Percentiles rank a stretch among this genome's conserved stretches.
Conservation (phyloP, 257 asterid genomes). For the Capsicum chinense region DNA sequence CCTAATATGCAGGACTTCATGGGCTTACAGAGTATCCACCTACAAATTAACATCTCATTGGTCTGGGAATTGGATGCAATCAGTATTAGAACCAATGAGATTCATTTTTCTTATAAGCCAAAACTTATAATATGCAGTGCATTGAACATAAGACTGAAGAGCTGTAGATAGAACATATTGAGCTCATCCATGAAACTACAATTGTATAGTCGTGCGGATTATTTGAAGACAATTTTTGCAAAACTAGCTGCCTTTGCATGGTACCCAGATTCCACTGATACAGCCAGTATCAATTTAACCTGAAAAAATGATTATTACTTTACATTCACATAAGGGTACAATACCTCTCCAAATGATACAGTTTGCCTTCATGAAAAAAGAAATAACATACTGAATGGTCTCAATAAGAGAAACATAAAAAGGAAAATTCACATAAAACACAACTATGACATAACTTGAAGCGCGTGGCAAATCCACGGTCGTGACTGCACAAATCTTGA, state of each 20-base stretch:
- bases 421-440: slow-evolving; percentile 22
- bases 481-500: not conserved
- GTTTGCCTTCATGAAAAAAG: slow-evolving; percentile 8
- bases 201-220: slow-evolving; percentile 1
- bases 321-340: slow-evolving; percentile 17
- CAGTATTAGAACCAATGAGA: not conserved
- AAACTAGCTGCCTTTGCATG: not conserved
- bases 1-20: not conserved
- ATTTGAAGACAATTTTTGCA: not conserved
- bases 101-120: not conserved
- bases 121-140: not conserved
- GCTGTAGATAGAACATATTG: not conserved
- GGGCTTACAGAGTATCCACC: not conserved
- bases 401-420: not conserved
- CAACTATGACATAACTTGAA: slow-evolving; percentile 18
- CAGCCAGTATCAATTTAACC: slow-evolving; percentile 22
- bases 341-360: slow-evolving; percentile 26
- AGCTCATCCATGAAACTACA: not conserved
- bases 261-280: not conserved
- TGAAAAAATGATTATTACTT: slow-evolving; percentile 14
- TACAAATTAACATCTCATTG: not conserved
- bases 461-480: not conserved
- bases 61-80: not conserved
- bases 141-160: not conserved
- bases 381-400: not conserved